Conservation (phyloP, 139 green algal genomes). For the Zygnema circumcarinatum region DNA sequence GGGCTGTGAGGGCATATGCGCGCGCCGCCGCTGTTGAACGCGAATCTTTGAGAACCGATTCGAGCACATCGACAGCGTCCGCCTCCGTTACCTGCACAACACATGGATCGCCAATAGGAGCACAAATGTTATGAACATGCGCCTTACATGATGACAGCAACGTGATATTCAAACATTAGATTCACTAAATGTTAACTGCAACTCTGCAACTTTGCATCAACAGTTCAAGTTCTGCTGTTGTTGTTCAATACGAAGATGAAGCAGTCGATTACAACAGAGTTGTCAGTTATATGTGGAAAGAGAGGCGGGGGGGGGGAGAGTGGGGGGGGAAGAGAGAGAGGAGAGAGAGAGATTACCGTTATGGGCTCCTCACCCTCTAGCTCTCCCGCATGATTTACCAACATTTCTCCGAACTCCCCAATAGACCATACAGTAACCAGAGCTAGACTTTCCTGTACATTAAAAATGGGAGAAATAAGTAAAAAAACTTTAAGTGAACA, state of each 20-base stretch:
- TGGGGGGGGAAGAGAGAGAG: background rate
- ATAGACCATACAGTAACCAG: conserved; percentile 80
- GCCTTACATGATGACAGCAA: background rate
- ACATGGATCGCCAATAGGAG: conserved; percentile 11
- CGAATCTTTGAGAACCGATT: conserved; percentile 61
- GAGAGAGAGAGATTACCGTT: conserved; percentile 1
- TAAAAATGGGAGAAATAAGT: background rate
- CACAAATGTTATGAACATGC: background rate
- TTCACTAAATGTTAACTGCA: background rate
- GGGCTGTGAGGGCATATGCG: conserved; percentile 81
- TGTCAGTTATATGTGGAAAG: no score
- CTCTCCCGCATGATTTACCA: conserved; percentile 70
- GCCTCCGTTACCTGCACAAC: conserved; percentile 58
- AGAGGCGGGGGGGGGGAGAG: conserved; percentile 12
- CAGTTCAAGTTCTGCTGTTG: no score
- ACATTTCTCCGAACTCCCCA: conserved; percentile 91
- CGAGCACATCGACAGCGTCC: conserved; percentile 73
- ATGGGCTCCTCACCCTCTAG: conserved; percentile 75
- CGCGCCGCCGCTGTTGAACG: conserved; percentile 7
- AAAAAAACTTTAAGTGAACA: no score
- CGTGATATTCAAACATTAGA: conserved; percentile 8
- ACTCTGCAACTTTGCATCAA: no score
- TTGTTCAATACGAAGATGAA: no score
- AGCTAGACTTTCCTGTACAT: conserved; percentile 66
- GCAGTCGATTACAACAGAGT: no score